These are phyloP conservation scores for Melaleuca alternifolia DNA, from an alignment of 345 rosid genomes.

Conservation along the genomic window DNA sequence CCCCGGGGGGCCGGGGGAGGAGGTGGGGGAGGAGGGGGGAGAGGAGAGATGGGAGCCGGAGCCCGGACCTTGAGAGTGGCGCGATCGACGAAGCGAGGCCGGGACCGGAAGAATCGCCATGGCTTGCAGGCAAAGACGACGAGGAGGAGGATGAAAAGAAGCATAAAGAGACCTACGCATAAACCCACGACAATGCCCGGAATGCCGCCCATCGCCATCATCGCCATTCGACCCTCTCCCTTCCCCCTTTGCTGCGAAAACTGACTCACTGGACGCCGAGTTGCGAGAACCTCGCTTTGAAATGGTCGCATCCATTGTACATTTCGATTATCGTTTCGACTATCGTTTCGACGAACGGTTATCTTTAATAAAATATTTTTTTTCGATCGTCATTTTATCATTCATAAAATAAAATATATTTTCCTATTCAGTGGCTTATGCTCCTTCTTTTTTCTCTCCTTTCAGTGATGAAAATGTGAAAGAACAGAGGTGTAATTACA, in stretches of 20 bases:
- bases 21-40: neutral
- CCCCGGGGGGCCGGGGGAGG: neutral
- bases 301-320: conserved; percentile 47
- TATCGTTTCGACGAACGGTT: no score
- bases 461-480: no score
- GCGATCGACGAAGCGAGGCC: conserved; percentile 15
- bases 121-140: conserved; percentile 73
- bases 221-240: conserved; percentile 11
- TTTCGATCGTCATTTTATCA: no score
- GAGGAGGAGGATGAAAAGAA: conserved; percentile 54
- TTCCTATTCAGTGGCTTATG: no score
- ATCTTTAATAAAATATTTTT: no score
- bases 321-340: no score
- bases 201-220: conserved; percentile 42
- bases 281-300: conserved; percentile 78
- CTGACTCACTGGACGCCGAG: conserved; percentile 31
- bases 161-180: conserved; percentile 35
- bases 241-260: conserved; percentile 6
- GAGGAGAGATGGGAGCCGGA: neutral
- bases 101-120: conserved; percentile 67
- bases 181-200: conserved; percentile 27
- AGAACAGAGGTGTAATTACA: no score
- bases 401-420: no score
- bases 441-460: no score
- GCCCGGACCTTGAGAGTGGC: conserved; percentile 48